Conservation (phyloP, 2,329 filamentous ascomycete species). For the Coniochaeta sp. region DNA sequence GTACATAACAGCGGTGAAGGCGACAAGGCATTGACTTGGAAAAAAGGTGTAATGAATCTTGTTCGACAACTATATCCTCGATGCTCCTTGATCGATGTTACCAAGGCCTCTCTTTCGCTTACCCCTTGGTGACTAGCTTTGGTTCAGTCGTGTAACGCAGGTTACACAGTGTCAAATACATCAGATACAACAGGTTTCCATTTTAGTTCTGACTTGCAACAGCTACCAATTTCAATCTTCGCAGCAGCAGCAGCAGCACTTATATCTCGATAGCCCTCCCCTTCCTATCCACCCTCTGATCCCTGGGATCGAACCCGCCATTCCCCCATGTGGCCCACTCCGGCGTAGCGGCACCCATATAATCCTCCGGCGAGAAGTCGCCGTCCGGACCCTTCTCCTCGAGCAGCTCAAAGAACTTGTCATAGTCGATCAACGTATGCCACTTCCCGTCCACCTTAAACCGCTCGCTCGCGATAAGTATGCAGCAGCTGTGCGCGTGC, state of each 20-base stretch:
- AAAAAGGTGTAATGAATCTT: not conserved
- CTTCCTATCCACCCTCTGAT: slow-evolving; percentile 81
- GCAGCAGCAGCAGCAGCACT: too few relatives aligned
- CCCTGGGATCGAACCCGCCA: slow-evolving; percentile 87
- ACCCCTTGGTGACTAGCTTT: too few relatives aligned
- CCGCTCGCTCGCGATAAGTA: slow-evolving; percentile 73
- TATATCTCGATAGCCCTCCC: slow-evolving; percentile 54
- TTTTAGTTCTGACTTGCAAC: not conserved
- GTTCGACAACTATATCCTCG: not conserved
- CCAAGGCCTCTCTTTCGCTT: not conserved
- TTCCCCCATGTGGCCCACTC: slow-evolving; percentile 95
- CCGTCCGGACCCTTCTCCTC: slow-evolving; percentile 59
- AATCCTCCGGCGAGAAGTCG: slow-evolving; percentile 81
- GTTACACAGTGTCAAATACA: not conserved
- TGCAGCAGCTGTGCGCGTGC: slow-evolving; percentile 91
- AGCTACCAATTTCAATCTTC: too few relatives aligned
- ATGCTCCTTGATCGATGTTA: not conserved
- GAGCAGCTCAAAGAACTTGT: slow-evolving; percentile 76
- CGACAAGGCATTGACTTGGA: not conserved
- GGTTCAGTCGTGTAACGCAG: too few relatives aligned
- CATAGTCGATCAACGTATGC: slow-evolving; percentile 89
- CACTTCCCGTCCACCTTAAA: slow-evolving; percentile 74
- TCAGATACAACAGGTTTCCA: not conserved
- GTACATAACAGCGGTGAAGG: slow-evolving; percentile 1
- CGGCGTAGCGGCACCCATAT: slow-evolving; percentile 75